Evolutionary conservation across 2,329 filamentous ascomycete genomes (phyloP), one percentile per base, ranked within the genome.

Genomic region (Calycina herbarum): DNA sequence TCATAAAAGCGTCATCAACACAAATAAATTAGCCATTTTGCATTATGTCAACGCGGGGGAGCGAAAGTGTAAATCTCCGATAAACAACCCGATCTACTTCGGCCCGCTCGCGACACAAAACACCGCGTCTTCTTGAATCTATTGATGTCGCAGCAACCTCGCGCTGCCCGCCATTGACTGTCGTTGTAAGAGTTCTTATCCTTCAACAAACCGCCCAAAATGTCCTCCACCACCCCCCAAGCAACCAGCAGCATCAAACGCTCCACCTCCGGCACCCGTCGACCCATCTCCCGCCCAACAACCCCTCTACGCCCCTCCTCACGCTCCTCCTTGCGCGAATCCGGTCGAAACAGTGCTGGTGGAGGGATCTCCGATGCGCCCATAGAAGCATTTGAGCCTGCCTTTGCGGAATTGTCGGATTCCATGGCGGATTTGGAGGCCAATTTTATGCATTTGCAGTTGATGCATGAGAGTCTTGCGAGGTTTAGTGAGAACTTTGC

Each of bases 401-500:
- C 91, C 15, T 98, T 99, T 78, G 93, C 93, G 15, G 95, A 99
- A 79, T 84, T 99, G 1, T 91, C 92, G 10, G 95, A 99, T 78
- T 90, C 91, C 66, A 94, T 98, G 87, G 93, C 93, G 29, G 95
- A 98, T 73, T 85, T 99, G 10, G 95, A 99, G 81, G 92, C 93
- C 67, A 98, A 99, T 78, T 93, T 98, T 82, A 93, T 96, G 89
- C 93, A 97, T 77, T 88, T 99, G 71, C 94, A 98, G 78, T 82
- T 97, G 69, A 96, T 99, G 89, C 93, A 99, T 76, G 94, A 98
- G 81, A 96, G 92, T 74, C 79, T 99, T 71, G 88, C 92, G 29
- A 87, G 95, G 31, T 99, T 99, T 79, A 94, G 90, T 78, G 95
- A 99, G 82, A 96, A 91, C 75, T 99, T 99, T 78, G 93, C 93